Evolutionary conservation across 2,329 filamentous ascomycete genomes (phyloP), one percentile per base, ranked within the genome.

Genomic region (Shiraia bambusicola): DNA sequence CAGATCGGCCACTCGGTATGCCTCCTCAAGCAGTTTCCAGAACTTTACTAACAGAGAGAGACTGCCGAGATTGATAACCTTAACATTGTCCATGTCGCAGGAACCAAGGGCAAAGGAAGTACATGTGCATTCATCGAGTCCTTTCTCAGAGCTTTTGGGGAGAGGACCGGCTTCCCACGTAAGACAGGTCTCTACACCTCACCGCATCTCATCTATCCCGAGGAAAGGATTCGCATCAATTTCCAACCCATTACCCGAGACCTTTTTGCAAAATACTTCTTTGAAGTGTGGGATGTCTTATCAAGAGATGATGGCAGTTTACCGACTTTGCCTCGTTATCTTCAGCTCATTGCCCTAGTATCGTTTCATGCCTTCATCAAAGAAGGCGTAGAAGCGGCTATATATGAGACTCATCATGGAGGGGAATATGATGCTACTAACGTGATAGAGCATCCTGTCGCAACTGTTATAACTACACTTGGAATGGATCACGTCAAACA

Each of bases 71-170:
- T 49, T n/a, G 42, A 49, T 37, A 27, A 28, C 2, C 69, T 88
- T 22, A 86, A 37, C 34, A 29, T 87, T 17, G 63, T 89, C 28
- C 84, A 88, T 66, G 78, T 89, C 17, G 80, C 84, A 16, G 86
- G 86, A 4, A 88, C 84, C n/a, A 88, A 88, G 64, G 86, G 86
- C 4, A 89, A 88, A 67, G 86, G 85, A 19, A 84, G 79, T 56
- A 86, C 83, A 1, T 88, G 84, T 58, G 84, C 83, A 28, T 87
- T 84, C 50, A 74, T 81, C 42, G 76, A 81, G 47, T 80, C 79
- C 6, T 81, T 88, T 47, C 75, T 88, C 31, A 69, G 72, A 12
- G 72, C 72, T 37, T 77, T 81, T 55, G 73, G 72, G 13, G 46
- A 52, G 58, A 57, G 32, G 52, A 53, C 4, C 40, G 60, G 40